A percentile compares a stretch with the other conserved stretches of the same genome.
Evolutionary conservation across 148 eudicot species (phyloP).

Genomic region (Agrostemma githago): DNA sequence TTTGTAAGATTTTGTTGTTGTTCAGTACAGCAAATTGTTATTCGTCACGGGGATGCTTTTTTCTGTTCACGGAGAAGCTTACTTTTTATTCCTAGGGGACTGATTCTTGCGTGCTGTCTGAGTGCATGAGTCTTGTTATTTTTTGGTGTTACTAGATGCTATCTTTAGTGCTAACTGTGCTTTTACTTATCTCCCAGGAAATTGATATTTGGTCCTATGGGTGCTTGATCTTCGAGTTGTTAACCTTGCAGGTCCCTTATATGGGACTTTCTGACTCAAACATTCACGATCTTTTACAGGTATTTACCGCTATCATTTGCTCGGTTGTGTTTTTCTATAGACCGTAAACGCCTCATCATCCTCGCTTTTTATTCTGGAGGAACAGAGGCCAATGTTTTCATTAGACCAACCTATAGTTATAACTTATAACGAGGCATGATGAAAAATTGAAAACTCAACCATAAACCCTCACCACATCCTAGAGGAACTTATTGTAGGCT

Average conservation of each 20-base stretch:
- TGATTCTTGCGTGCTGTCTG: neutral
- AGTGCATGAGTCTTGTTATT: neutral
- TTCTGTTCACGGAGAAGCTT: neutral
- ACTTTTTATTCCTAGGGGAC: neutral
- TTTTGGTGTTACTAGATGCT: neutral
- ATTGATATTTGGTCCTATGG: constrained; percentile 99
- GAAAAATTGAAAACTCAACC: no score
- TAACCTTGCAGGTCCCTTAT: constrained; percentile 79
- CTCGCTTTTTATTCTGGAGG: neutral
- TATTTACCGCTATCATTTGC: constrained; percentile 18
- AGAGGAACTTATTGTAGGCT: no score
- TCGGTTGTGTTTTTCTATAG: neutral
- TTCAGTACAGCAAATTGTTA: neutral
- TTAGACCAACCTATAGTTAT: neutral
- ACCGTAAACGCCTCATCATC: neutral
- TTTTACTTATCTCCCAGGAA: constrained; percentile 44
- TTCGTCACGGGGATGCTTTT: neutral
- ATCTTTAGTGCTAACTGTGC: neutral
- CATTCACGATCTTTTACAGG: constrained; percentile 60
- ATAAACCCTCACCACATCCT: no score
- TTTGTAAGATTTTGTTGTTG: neutral
- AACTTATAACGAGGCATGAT: no score
- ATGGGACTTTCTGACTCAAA: constrained; percentile 55
- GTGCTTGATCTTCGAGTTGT: constrained; percentile 73
- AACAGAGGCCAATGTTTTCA: neutral